Evolutionary conservation across 2,329 filamentous ascomycete genomes (phyloP), one percentile per base, ranked within the genome.

Genomic region (Colletotrichum tamarilloi): DNA sequence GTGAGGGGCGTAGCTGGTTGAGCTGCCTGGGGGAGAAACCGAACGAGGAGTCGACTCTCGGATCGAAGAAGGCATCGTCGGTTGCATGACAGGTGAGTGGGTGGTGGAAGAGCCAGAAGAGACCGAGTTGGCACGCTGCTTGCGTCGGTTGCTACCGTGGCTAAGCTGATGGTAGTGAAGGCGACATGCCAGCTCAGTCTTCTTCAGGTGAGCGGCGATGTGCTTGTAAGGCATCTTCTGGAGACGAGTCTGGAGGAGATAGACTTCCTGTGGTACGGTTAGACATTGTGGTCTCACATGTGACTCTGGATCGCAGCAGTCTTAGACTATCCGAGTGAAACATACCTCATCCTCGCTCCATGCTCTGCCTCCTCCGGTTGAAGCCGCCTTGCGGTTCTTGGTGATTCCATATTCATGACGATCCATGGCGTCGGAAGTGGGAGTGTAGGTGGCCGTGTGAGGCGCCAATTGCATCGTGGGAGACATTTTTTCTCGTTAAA

Each of bases 211-310:
- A 72, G 92, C 90, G 72, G 94, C 94, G 80, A 97, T 97, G 81
- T 96, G 93, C 87, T 96, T 97, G 84, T 97, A 97, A 0, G 94
- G 94, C 91, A 96, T 95, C 85, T 96, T 96, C 79, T 95, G 93
- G 79, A 94, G 90, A 72, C 94, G 93, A 74, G 93, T 95, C 83
- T 95, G 93, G 74, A 97, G 89, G 67, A 97, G 91, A 82, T 96
- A 97, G 71, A 92, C 89, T 84, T 97, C 94, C 94, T 96, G 75
- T 35, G 24, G 19, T 14, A 16, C 8, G 6, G 62, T 72, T 74
- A 74, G 67, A 60, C 9, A 57, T n/a, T 49, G 14, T 49, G 14
- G 14, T 62, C 19, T 22, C 28, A 32, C 22, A 16, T 28, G 49
- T 42, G 30, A 64, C 26, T 49, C 19, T 49, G 32, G 22, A 19